Percentiles rank a stretch among this genome's conserved stretches.
phyloP scores from a whole-genome alignment of 768 basidiomycete species.

The Postia placenta region DNA sequence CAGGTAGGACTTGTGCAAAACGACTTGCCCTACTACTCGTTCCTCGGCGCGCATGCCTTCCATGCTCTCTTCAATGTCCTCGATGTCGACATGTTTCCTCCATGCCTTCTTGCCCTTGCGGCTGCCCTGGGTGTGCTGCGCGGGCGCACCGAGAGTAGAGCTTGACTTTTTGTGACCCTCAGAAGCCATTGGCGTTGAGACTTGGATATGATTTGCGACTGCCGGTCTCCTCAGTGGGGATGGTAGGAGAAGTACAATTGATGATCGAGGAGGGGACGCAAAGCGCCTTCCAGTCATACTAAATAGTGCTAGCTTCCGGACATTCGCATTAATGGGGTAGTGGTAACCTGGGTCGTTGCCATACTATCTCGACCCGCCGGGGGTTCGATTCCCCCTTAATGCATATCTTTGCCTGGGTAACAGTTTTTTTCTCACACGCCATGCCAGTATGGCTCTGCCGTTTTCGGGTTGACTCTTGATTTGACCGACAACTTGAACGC shows the following conservation, averaged over 20 bases:
- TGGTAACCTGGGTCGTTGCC: constrained; percentile 32
- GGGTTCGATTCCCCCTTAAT: constrained; percentile 87
- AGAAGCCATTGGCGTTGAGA: not conserved
- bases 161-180: not conserved
- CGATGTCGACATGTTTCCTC: constrained; percentile 89
- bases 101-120: constrained; percentile 91
- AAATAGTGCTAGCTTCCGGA: too few species aligned
- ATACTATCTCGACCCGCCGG: constrained; percentile 61
- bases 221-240: too few species aligned
- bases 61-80: constrained; percentile 68
- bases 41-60: constrained; percentile 81
- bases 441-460: too few species aligned
- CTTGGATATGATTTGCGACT: too few species aligned
- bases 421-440: too few species aligned
- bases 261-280: too few species aligned
- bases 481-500: too few species aligned
- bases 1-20: not conserved
- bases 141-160: constrained; percentile 42
- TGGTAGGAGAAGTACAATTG: not conserved
- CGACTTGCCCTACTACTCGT: constrained; percentile 64
- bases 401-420: too few species aligned
- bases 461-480: too few species aligned
- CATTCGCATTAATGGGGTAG: constrained; percentile 28
- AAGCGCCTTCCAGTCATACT: too few species aligned
- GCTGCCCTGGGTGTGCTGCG: constrained; percentile 62